phyloP scores from a whole-genome alignment of 1,284 basidiomycete species.

The Inonotus obliquus region DNA sequence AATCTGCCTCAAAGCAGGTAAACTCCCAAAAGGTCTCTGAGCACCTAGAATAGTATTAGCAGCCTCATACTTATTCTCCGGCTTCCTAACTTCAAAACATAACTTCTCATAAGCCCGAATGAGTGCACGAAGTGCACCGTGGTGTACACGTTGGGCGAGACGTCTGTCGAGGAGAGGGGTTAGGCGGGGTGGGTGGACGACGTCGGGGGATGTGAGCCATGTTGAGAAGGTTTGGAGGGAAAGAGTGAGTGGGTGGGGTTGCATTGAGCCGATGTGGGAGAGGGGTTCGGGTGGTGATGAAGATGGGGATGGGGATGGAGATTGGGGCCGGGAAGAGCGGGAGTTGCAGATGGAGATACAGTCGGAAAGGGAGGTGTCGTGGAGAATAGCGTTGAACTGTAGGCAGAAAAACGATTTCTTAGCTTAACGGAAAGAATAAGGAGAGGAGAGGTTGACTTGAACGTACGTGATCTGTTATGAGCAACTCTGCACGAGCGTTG shows the following conservation, averaged over 20 bases:
- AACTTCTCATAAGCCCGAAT: conserved; percentile 65
- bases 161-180: conserved; percentile 64
- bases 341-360: conserved; percentile 52
- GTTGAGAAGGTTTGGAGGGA: conserved; percentile 56
- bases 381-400: conserved; percentile 70
- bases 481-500: conserved; percentile 53
- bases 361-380: conserved; percentile 69
- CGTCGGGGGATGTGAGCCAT: conserved; percentile 64
- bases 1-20: conserved; percentile 66
- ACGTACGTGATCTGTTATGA: conserved; percentile 83
- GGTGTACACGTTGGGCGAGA: conserved; percentile 69
- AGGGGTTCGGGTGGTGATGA: conserved; percentile 52
- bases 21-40: conserved; percentile 76
- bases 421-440: background rate
- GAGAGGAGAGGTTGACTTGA: background rate
- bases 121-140: conserved; percentile 63
- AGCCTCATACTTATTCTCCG: conserved; percentile 82
- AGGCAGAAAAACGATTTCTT: background rate
- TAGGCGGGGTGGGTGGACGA: conserved; percentile 77
- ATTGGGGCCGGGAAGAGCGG: background rate
- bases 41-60: conserved; percentile 82
- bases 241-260: conserved; percentile 48
- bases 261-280: conserved; percentile 55
- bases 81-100: conserved; percentile 69
- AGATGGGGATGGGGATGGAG: background rate